phyloP scores from a whole-genome alignment of 768 basidiomycete species.

The Strobilomyces dryophilus region DNA sequence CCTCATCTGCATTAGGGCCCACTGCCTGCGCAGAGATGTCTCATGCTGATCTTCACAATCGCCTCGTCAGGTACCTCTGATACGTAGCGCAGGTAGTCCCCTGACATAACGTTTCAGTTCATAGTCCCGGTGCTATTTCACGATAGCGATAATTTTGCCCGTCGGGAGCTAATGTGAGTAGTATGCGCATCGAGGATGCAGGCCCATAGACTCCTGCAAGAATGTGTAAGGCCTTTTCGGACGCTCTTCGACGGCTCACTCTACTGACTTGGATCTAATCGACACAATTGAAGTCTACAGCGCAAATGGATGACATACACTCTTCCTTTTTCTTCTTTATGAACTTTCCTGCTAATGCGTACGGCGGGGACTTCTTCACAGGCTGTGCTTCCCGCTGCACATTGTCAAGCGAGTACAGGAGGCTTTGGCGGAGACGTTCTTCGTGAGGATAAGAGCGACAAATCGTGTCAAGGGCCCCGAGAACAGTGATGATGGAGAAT shows the following conservation, averaged over 20 bases:
- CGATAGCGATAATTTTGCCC: conserved; percentile 48
- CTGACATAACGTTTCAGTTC: conserved; percentile 54
- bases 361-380: conserved; percentile 71
- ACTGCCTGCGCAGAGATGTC: too few relatives aligned
- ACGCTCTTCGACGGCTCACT: background rate
- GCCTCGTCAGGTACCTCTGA: too few relatives aligned
- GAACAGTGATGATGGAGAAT: conserved; percentile 49
- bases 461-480: conserved; percentile 64
- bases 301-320: conserved; percentile 66
- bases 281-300: conserved; percentile 72
- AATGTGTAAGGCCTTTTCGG: conserved; percentile 45
- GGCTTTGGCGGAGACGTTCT: conserved; percentile 61
- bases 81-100: background rate
- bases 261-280: conserved; percentile 29
- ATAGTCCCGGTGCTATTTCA: conserved; percentile 54
- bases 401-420: conserved; percentile 49
- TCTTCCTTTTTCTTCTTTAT: conserved; percentile 69
- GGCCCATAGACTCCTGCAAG: conserved; percentile 54
- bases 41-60: too few relatives aligned
- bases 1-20: too few relatives aligned
- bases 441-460: conserved; percentile 62
- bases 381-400: conserved; percentile 63
- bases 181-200: conserved; percentile 51
- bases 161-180: conserved; percentile 56
- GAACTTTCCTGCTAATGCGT: conserved; percentile 66